phyloP scores from a whole-genome alignment of 75 land plant species.

The Ceratopteris richardii region DNA sequence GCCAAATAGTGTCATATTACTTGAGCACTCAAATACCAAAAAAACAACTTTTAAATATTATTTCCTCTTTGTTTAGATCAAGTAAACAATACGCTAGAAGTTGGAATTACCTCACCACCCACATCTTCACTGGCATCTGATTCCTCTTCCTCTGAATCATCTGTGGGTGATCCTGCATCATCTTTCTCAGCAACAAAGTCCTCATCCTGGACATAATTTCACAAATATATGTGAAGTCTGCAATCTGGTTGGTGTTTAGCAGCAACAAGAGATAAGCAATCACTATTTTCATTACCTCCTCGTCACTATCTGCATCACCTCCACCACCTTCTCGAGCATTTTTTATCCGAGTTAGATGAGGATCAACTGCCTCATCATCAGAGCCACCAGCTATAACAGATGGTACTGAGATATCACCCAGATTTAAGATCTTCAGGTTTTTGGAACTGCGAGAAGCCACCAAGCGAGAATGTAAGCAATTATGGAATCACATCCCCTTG shows the following conservation, averaged over 20 bases:
- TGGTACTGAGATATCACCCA: constrained; percentile 34
- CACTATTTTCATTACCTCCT: constrained; percentile 14
- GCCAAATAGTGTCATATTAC: too few relatives aligned
- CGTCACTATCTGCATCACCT: constrained; percentile 30
- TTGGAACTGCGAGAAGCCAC: constrained; percentile 21
- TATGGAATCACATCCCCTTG: too few relatives aligned
- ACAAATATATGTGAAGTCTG: background rate
- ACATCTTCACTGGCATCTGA: constrained; percentile 31
- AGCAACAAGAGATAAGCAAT: background rate
- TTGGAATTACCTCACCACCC: background rate
- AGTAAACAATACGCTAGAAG: too few relatives aligned
- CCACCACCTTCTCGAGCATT: constrained; percentile 33
- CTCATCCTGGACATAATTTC: constrained; percentile 26
- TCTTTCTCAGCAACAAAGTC: constrained; percentile 46
- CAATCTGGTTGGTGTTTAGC: too few relatives aligned
- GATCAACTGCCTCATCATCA: constrained; percentile 42
- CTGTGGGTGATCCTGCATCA: constrained; percentile 46
- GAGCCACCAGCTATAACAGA: constrained; percentile 33
- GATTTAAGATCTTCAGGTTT: constrained; percentile 36
- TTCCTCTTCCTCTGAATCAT: constrained; percentile 42
- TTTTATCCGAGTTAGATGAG: constrained; percentile 38
- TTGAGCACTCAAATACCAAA: too few relatives aligned
- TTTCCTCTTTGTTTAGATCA: too few relatives aligned
- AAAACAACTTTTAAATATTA: too few relatives aligned
- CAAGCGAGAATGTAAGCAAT: background rate